Evolutionary conservation across 2,329 filamentous ascomycete species (phyloP).

Genomic region (Microthyrium microscopicum): DNA sequence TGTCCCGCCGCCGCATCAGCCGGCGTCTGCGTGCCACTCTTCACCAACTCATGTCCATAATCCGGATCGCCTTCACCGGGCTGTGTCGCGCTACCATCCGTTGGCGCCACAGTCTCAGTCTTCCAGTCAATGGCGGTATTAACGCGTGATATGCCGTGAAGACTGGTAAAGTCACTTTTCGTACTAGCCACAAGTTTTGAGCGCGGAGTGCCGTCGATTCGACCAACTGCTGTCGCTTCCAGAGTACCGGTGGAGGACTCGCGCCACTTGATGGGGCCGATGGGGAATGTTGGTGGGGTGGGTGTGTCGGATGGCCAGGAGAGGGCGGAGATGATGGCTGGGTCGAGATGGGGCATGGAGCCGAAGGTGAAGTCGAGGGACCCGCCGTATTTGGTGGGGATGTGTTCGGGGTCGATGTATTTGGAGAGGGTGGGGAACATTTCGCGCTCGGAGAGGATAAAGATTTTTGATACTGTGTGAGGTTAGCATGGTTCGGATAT

Average conservation of each 20-base stretch:
- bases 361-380: slow-evolving; percentile 71
- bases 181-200: slow-evolving; percentile 23
- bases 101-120: slow-evolving; percentile 15
- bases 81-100: slow-evolving; percentile 21
- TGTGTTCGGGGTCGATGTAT: slow-evolving; percentile 69
- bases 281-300: slow-evolving; percentile 23
- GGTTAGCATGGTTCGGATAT: too few relatives aligned
- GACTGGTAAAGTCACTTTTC: slow-evolving; percentile 16
- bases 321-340: slow-evolving; percentile 24
- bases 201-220: slow-evolving; percentile 24
- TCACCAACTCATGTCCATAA: slow-evolving; percentile 1
- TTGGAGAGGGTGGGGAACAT: slow-evolving; percentile 59
- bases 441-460: slow-evolving; percentile 61
- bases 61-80: slow-evolving; percentile 11
- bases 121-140: slow-evolving; percentile 15
- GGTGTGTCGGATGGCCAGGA: slow-evolving; percentile 20
- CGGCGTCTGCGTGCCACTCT: slow-evolving; percentile 2
- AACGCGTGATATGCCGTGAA: slow-evolving; percentile 12
- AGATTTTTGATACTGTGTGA: slow-evolving; percentile 85
- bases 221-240: slow-evolving; percentile 28
- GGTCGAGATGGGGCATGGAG: slow-evolving; percentile 55
- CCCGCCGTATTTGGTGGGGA: slow-evolving; percentile 81
- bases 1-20: background rate
- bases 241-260: slow-evolving; percentile 24
- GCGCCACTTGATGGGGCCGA: slow-evolving; percentile 30